Percentiles rank a stretch among this genome's conserved stretches.
Conservation (phyloP, 192 early-diverging fungal species). For the Funneliformis geosporum region DNA sequence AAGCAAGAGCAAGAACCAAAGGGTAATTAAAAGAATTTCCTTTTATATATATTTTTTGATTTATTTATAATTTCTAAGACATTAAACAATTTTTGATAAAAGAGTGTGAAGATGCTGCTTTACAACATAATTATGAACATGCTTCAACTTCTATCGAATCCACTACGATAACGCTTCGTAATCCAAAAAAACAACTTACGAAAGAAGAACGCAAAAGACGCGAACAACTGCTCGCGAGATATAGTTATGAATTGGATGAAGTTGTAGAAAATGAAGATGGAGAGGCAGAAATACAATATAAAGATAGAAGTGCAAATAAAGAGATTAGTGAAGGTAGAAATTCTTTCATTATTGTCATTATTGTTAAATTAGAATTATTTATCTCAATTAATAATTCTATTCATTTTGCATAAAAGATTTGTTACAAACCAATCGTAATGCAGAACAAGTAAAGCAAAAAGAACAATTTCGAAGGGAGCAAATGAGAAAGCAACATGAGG, state of each 20-base stretch:
- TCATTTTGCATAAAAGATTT: constrained; percentile 34
- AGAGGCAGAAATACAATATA: constrained; percentile 66
- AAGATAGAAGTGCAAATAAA: constrained; percentile 38
- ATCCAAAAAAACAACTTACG: constrained; percentile 47
- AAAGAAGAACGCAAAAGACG: constrained; percentile 55
- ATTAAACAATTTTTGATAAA: background rate
- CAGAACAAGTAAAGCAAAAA: constrained; percentile 57
- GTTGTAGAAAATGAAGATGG: constrained; percentile 59
- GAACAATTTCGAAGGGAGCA: constrained; percentile 52
- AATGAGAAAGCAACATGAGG: constrained; percentile 51
- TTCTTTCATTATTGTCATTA: background rate
- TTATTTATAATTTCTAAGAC: background rate
- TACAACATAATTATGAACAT: background rate
- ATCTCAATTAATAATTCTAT: background rate
- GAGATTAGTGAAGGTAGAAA: background rate
- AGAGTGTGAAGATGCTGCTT: background rate
- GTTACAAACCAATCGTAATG: constrained; percentile 59
- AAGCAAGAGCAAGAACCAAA: background rate
- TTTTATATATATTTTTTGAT: background rate
- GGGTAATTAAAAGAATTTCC: background rate
- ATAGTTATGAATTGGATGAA: constrained; percentile 66
- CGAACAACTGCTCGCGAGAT: constrained; percentile 54
- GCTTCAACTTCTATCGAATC: constrained; percentile 10
- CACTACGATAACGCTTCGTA: constrained; percentile 35
- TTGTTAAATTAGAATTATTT: background rate